Percentiles rank a stretch among this genome's conserved stretches.
Conservation (phyloP, 495 filamentous ascomycete genomes). For the Evansstolkia leycettana region DNA sequence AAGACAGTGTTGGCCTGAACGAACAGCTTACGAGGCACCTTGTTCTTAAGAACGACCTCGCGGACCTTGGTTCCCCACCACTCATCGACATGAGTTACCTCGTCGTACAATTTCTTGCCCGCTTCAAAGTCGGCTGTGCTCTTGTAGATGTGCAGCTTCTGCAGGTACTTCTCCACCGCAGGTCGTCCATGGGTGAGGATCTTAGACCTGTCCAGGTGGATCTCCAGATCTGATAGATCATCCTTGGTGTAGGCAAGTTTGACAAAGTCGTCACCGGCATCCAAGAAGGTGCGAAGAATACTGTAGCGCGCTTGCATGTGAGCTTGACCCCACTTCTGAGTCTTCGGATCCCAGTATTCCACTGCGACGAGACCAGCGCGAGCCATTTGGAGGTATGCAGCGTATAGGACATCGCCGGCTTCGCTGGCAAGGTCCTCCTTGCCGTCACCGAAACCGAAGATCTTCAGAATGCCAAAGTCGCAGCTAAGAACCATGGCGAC, state of each 20-base stretch:
- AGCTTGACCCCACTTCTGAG: conserved; percentile 83
- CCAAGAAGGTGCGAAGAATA: conserved; percentile 81
- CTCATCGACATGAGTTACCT: conserved; percentile 69
- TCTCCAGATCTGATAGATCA: conserved; percentile 69
- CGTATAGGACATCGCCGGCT: conserved; percentile 77
- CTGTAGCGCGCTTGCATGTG: conserved; percentile 92
- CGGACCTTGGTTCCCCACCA: conserved; percentile 72
- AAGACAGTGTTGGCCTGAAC: conserved; percentile 85
- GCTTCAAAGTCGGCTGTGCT: conserved; percentile 70
- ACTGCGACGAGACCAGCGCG: conserved; percentile 73
- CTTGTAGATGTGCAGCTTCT: conserved; percentile 89
- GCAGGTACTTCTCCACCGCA: conserved; percentile 79
- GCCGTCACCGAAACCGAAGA: conserved; percentile 84
- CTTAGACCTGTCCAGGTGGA: conserved; percentile 71
- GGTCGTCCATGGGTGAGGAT: conserved; percentile 57
- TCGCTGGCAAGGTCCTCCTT: conserved; percentile 54
- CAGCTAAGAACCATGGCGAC: conserved; percentile 89
- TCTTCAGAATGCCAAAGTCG: conserved; percentile 76
- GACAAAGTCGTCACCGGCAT: conserved; percentile 71
- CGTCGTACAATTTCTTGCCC: conserved; percentile 64
- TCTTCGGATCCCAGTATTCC: conserved; percentile 82
- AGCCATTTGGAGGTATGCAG: conserved; percentile 83
- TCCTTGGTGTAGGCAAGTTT: conserved; percentile 59
- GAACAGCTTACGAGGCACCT: conserved; percentile 89
- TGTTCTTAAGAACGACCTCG: conserved; percentile 68